Evolutionary conservation across 805 yeast genomes (phyloP), one percentile per base, ranked within the genome.

Genomic region (Candida tallmaniae): DNA sequence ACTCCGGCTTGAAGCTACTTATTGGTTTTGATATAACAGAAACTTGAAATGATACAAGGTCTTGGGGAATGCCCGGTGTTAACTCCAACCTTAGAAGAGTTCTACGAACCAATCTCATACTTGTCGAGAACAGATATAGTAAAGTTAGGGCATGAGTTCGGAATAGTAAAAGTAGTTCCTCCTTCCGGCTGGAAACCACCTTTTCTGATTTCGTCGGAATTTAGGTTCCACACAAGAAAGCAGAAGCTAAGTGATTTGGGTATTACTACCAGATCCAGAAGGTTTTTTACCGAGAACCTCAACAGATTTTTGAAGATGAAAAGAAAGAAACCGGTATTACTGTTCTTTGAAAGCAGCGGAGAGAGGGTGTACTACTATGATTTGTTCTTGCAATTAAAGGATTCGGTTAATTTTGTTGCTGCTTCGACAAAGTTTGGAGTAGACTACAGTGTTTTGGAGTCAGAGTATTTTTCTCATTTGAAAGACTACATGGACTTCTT

Each of bases 181-280:
- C 81, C 81, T 0, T 35, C 42, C 12, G 56, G 48, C n/a, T 76
- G 80, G 79, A 51, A 50, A 30, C 80, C 81, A 0, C 76, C 75
- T 0, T 70, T 81, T 42, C 67, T 77, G 35, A 59, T 83, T 14
- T 67, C 81, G 31, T 61, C 65, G 29, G 47, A 59, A 5, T 83
- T 83, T 55, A 67, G 58, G 31, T 83, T 84, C 50, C 79, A 75
- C 41, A 81, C 87, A 6, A 56, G 94, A 35, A 51, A 79, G n/a
- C 93, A 83, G 51, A 73, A 68, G 30, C 49, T 84, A 35, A 72
- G 75, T 46, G 86, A 82, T 50, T 58, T 84, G 48, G 78, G 80
- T 17, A 52, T 84, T 12, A 52, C 71, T 6, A 79, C 80, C 38
- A 62, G 94, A 41, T 74, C 81, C 22, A 62, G 89, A 30, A 60